Evolutionary conservation across 352 stramenopile species (phyloP), one percentile per base, ranked within the genome.

Genomic region (Globisporangium nunn): DNA sequence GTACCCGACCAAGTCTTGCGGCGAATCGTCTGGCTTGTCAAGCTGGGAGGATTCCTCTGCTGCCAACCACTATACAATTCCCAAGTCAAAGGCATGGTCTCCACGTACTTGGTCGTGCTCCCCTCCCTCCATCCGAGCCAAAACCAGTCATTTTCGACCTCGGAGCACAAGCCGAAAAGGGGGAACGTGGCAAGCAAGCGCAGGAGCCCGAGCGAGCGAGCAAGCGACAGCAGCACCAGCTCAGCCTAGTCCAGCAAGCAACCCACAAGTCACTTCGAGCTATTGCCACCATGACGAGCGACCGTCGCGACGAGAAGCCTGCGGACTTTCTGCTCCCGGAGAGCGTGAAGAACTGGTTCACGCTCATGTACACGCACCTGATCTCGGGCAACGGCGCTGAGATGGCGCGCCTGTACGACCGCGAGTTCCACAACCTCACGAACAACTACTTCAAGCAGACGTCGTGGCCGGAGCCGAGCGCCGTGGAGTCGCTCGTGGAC

Each of bases 401-500:
- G 59, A 93, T 95, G 83, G 70, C 75, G 62, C 81, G 81, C 10
- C 74, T 95, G 58, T 95, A 95, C 67, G 84, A 93, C 74, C 85
- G 84, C 65, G 85, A 95, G 59, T 95, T 93, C 72, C 78, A 87
- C 66, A 87, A 74, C 57, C 66, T 95, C 43, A 95, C 85, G 43
- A 91, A 85, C 68, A 95, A 91, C 69, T 98, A 98, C 80, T 99
- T 98, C 78, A 91, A 93, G 72, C 91, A 96, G 72, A 81, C 78
- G 35, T 78, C 91, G 56, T 99, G 96, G 96, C 96, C 96, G 11
- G 85, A 94, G 55, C 85, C 93, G 37, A 88, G 91, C 61, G 87
- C 83, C 37, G 64, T 90, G 41, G 65, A 84, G 70, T 86, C 76
- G 67, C 84, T 96, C 52, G 81, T 95, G 67, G 76, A 95, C 63